phyloP scores from a whole-genome alignment of 2,329 filamentous ascomycete genomes.

The Lecanosticta acicola region DNA sequence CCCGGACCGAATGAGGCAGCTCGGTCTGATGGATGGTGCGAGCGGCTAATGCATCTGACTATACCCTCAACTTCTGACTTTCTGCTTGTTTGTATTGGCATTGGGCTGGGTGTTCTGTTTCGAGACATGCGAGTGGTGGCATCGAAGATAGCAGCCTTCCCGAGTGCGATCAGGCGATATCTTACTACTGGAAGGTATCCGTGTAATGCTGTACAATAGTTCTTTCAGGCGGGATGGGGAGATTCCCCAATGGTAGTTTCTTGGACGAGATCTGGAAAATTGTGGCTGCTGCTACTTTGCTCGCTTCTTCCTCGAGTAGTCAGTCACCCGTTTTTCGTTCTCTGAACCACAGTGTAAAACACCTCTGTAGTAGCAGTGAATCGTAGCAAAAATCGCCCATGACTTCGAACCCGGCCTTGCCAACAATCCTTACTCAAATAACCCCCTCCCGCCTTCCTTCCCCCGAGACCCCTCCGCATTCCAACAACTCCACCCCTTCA shows the following conservation, averaged over 20 bases:
- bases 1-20: conserved; percentile 32
- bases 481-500: conserved; percentile 59
- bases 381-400: too few species aligned
- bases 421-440: conserved; percentile 34
- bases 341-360: too few species aligned
- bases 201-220: conserved; percentile 20
- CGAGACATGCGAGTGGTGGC: background rate
- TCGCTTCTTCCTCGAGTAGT: too few species aligned
- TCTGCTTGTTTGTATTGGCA: background rate
- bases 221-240: background rate
- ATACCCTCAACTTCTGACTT: conserved; percentile 5
- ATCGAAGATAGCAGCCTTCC: background rate
- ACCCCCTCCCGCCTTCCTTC: conserved; percentile 41
- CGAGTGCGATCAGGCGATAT: background rate
- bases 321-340: too few species aligned
- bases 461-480: conserved; percentile 55
- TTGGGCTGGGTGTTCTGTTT: background rate
- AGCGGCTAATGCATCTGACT: conserved; percentile 14
- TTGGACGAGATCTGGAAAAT: too few species aligned
- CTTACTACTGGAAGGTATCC: background rate
- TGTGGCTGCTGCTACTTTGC: too few species aligned
- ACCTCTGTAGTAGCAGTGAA: too few species aligned
- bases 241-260: background rate
- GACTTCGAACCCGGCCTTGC: too few species aligned
- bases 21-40: conserved; percentile 27